These are phyloP conservation scores for Solanum megistacrolobum DNA, from an alignment of 257 asterid species.

Conservation along the genomic window DNA sequence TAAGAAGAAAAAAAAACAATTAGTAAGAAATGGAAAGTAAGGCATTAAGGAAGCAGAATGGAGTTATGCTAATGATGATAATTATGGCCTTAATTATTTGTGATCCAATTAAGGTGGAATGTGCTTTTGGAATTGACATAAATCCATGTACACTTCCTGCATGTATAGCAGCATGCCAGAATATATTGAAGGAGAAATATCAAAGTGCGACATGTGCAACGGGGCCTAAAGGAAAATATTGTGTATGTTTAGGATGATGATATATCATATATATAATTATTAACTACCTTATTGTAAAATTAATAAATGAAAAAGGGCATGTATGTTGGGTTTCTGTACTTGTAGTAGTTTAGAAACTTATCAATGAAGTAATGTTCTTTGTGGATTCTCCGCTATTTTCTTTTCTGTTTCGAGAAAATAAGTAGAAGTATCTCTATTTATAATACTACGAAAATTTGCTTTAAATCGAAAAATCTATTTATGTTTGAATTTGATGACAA, in stretches of 20 bases:
- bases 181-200: slow-evolving; percentile 22
- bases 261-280: neutral
- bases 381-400: neutral
- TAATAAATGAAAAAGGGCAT: neutral
- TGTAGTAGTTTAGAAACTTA: neutral
- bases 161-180: slow-evolving; percentile 43
- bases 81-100: neutral
- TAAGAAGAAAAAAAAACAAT: neutral
- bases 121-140: slow-evolving; percentile 38
- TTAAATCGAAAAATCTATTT: neutral
- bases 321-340: neutral
- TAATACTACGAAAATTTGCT: neutral
- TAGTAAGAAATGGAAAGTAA: neutral
- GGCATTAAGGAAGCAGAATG: neutral
- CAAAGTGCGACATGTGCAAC: slow-evolving; percentile 38
- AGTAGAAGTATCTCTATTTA: neutral
- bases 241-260: slow-evolving; percentile 33
- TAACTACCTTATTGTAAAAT: neutral
- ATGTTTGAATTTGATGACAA: neutral
- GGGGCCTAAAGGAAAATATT: slow-evolving; percentile 45
- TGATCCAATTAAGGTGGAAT: slow-evolving; percentile 29
- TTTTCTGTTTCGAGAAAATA: neutral
- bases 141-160: slow-evolving; percentile 42
- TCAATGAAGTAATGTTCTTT: neutral
- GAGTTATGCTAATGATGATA: neutral